Evolutionary conservation across 148 eudicot species (phyloP).

Genomic region (Camellia lanceoleosa): DNA sequence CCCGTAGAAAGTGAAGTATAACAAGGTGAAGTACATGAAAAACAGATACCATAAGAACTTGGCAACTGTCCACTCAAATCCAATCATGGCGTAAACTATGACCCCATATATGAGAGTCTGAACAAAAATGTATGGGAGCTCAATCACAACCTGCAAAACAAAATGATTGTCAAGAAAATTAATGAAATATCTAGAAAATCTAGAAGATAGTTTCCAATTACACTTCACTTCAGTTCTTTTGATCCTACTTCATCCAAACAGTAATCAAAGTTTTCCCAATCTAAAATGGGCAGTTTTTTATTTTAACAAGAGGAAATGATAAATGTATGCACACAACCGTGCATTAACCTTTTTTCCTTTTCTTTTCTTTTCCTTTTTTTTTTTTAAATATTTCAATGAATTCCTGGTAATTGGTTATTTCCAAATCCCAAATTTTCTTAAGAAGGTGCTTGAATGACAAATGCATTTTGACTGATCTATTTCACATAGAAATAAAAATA

Average conservation of each 20-base stretch:
- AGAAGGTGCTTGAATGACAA: too few species aligned
- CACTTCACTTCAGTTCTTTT: neutral
- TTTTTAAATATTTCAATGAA: neutral
- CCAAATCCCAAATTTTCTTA: neutral
- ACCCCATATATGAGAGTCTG: conserved; percentile 50
- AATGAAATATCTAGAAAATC: neutral
- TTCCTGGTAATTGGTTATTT: neutral
- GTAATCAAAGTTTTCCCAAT: neutral
- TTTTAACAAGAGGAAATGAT: too few species aligned
- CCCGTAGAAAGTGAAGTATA: conserved; percentile 65
- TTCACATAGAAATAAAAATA: neutral
- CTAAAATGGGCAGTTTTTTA: neutral
- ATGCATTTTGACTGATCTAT: neutral
- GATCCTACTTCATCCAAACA: neutral
- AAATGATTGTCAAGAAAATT: neutral
- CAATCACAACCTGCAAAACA: conserved; percentile 49
- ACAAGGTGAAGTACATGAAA: conserved; percentile 66
- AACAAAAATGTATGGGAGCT: conserved; percentile 53
- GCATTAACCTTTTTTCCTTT: neutral
- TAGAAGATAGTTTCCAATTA: neutral
- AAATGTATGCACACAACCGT: too few species aligned
- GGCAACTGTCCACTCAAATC: conserved; percentile 50
- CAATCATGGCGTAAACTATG: conserved; percentile 60
- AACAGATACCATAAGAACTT: conserved; percentile 60
- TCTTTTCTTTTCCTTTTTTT: too few species aligned